Evolutionary conservation across 148 eudicot genomes (phyloP).

Genomic region (Beta vulgaris): DNA sequence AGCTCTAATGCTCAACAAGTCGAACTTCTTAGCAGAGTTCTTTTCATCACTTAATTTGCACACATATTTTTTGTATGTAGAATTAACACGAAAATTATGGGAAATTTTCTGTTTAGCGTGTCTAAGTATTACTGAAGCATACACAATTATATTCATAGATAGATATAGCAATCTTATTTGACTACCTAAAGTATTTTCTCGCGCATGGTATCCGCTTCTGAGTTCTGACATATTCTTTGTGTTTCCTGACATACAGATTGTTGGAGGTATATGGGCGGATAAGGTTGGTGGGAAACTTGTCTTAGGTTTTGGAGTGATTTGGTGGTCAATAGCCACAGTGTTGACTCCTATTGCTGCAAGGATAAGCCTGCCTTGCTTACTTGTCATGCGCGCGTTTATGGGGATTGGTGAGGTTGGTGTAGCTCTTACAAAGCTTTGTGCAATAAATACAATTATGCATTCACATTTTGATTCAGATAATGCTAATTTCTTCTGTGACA

Average conservation of each 20-base stretch:
- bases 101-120: not conserved
- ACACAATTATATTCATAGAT: not conserved
- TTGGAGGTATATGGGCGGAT: slow-evolving; percentile 99
- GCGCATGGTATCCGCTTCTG: not conserved
- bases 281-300: slow-evolving; percentile 89
- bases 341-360: slow-evolving; percentile 95
- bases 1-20: slow-evolving; percentile 12
- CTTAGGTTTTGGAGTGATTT: slow-evolving; percentile 93
- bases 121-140: not conserved
- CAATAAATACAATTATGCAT: not conserved
- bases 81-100: not conserved
- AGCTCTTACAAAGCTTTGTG: slow-evolving; percentile 14
- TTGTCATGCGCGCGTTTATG: slow-evolving; percentile 86
- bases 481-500: not conserved
- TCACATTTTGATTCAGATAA: not conserved
- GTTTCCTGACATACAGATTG: slow-evolving; percentile 51
- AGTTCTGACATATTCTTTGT: not conserved
- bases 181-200: too few relatives aligned
- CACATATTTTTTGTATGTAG: not conserved
- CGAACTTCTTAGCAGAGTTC: not conserved
- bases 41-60: not conserved
- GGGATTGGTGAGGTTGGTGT: slow-evolving; percentile 94
- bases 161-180: not conserved
- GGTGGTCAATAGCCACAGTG: slow-evolving; percentile 96
- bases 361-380: slow-evolving; percentile 83